Percentiles rank a stretch among this genome's conserved stretches.
Evolutionary conservation across 257 asterid species (phyloP).

Genomic region (Solanum bulbocastanum): DNA sequence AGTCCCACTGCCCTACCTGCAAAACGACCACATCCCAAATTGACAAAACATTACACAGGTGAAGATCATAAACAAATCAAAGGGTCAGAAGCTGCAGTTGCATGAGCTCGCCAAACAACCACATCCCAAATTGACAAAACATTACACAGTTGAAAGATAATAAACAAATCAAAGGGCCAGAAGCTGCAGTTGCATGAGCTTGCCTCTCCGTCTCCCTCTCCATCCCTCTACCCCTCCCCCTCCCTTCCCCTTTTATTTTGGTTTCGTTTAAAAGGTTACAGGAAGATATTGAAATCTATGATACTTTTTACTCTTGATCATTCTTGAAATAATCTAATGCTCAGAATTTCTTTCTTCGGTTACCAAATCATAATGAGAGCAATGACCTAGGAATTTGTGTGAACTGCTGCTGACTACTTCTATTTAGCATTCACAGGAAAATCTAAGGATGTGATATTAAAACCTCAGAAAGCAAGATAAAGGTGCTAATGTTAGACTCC

Average conservation of each 20-base stretch:
- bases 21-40: conserved; percentile 5
- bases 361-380: not conserved
- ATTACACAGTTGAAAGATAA: not conserved
- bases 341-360: not conserved
- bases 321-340: not conserved
- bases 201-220: not conserved
- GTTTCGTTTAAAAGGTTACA: not conserved
- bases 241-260: not conserved
- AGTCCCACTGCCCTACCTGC: conserved; percentile 78
- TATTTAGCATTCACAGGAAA: not conserved
- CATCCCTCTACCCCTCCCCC: not conserved
- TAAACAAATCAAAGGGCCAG: not conserved
- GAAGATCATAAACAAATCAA: not conserved
- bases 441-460: not conserved
- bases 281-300: not conserved
- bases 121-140: not conserved
- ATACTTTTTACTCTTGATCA: not conserved
- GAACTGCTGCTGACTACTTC: not conserved
- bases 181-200: not conserved
- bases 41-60: not conserved
- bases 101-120: not conserved
- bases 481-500: not conserved
- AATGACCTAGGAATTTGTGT: not conserved
- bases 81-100: not conserved
- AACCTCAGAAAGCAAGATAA: not conserved